phyloP scores from a whole-genome alignment of 441 rosid genomes.

The Gossypium schwendimanii region DNA sequence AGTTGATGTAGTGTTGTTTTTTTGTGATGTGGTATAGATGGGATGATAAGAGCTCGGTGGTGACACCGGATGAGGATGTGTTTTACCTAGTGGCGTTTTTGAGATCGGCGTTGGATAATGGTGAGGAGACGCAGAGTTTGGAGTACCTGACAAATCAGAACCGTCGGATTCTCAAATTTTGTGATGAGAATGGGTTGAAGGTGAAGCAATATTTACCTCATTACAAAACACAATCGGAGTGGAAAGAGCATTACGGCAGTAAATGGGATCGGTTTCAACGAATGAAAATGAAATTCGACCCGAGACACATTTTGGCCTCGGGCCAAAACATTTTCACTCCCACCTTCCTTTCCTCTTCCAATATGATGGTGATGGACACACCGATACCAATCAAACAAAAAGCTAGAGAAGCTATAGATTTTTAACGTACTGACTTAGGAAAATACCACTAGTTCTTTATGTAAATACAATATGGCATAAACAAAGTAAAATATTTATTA shows the following conservation, averaged over 20 bases:
- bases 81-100: constrained; percentile 78
- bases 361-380: constrained; percentile 22
- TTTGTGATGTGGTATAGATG: constrained; percentile 39
- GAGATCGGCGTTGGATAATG: constrained; percentile 63
- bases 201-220: constrained; percentile 86
- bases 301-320: constrained; percentile 57
- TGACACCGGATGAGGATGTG: constrained; percentile 84
- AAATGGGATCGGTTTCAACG: constrained; percentile 59
- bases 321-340: constrained; percentile 73
- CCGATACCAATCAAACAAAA: background rate
- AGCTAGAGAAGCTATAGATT: background rate
- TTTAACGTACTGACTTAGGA: background rate
- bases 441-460: background rate
- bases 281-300: constrained; percentile 64
- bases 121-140: constrained; percentile 50
- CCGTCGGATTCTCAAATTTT: constrained; percentile 60
- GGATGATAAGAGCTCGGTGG: constrained; percentile 69
- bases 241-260: constrained; percentile 71
- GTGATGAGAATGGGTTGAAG: constrained; percentile 55
- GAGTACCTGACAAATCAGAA: constrained; percentile 63
- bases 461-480: constrained; percentile 2
- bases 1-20: background rate
- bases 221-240: constrained; percentile 46
- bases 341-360: constrained; percentile 18
- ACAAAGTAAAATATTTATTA: no score